phyloP scores from a whole-genome alignment of 176 grass and related monocot species.

The Themeda triandra region DNA sequence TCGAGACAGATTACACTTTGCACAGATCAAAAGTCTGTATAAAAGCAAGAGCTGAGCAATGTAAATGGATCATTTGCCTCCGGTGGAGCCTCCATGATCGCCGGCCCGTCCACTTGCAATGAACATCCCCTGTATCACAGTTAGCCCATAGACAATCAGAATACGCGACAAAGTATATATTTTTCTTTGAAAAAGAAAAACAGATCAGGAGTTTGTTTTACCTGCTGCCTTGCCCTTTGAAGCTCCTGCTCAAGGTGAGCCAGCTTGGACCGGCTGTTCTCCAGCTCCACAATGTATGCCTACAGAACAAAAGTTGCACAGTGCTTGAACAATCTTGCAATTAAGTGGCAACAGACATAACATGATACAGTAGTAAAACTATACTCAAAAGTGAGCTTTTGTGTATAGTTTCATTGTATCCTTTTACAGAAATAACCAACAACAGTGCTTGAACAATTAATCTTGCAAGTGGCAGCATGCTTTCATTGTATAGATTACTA shows the following conservation, averaged over 20 bases:
- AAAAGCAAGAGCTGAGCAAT: background rate
- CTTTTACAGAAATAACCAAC: too few species aligned
- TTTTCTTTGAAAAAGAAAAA: background rate
- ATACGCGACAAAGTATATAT: background rate
- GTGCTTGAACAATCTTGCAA: background rate
- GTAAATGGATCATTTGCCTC: constrained; percentile 54
- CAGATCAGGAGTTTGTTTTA: background rate
- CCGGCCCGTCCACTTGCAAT: constrained; percentile 54
- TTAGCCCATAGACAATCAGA: background rate
- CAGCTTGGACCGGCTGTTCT: constrained; percentile 78
- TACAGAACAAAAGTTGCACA: constrained; percentile 10
- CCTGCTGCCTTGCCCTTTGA: constrained; percentile 88
- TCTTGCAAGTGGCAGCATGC: background rate
- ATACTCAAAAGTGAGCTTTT: background rate
- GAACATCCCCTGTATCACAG: constrained; percentile 61
- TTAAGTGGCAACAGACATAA: background rate
- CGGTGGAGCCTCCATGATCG: constrained; percentile 55
- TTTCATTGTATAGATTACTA: background rate
- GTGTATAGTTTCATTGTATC: too few species aligned
- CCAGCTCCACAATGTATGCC: constrained; percentile 85
- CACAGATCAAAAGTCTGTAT: background rate
- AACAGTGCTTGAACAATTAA: too few species aligned
- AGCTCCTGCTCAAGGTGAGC: constrained; percentile 88
- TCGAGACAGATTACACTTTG: background rate
- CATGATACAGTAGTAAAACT: background rate